Evolutionary conservation across 495 filamentous ascomycete genomes (phyloP), one percentile per base, ranked within the genome.

Genomic region (Copromyces sp.): DNA sequence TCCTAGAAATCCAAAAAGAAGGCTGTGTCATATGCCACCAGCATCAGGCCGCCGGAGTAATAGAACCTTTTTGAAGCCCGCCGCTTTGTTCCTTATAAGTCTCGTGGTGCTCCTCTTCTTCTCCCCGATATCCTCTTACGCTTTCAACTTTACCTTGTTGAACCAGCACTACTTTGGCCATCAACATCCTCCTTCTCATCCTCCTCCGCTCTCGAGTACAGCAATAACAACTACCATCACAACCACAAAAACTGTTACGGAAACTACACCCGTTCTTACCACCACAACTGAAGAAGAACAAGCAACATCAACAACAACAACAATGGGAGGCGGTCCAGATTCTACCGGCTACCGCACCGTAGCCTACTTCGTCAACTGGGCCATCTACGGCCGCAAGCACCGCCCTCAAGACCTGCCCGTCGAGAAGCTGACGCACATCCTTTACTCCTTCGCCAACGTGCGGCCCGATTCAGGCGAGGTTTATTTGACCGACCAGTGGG

Each of bases 311-410:
- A 29, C 72, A 24, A 9, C 37, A 47, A 86, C 37, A 47, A 86
- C 73, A 24, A 24, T 87, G 84, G 82, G 80, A 70, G 83, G 83
- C 74, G 81, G 81, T 71, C 80, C 79, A 71, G 53, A 65, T 35
- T 82, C 71, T 39, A 47, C 11, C 41, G 82, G 88, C 70, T 92
- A 89, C 79, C 88, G 88, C 74, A 86, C 90, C 7, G 91, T 95
- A 70, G 92, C 91, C 17, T 97, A 97, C 84, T 97, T 90, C 75
- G 91, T 93, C 71, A 94, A 97, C 82, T 95, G 93, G 94, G 95
- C 93, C 69, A 97, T 98, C 78, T 98, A 98, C 82, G 93, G 87
- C 40, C 88, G 95, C 73, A 91, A 94, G 74, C 91, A 96, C 81
- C 88, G 91, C 44, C 94, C 94, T 0, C 93, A 97, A 75, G 91